Evolutionary conservation across 2,329 filamentous ascomycete genomes (phyloP), one percentile per base, ranked within the genome.

Genomic region (Trichophyton mentagrophytes): DNA sequence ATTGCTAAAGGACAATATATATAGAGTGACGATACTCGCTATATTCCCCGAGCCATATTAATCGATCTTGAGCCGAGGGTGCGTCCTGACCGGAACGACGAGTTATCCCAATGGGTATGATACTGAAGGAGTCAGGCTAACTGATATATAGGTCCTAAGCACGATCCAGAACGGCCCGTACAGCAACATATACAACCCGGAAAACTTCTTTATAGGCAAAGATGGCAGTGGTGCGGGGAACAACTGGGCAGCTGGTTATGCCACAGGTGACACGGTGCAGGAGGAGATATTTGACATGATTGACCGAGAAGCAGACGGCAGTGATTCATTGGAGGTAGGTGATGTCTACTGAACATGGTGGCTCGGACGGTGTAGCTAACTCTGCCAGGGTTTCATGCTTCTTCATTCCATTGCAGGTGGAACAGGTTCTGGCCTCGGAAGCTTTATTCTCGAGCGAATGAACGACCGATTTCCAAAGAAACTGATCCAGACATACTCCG

Each of bases 251-350:
- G 88, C 93, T 70, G 93, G 93, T 55, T 99, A 99, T 76, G 86
- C 93, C 66, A 91, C 89, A 60, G 93, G 91, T 67, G 91, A 96
- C 73, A 80, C 82, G 51, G 90, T 99, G 20, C 90, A 92, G 68
- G 93, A 99, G 74, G 93, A 99, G 72, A 90, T 99, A 61, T 89
- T 99, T 81, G 95, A 99, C 73, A 99, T 99, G 90, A 96, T 99
- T 69, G 93, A 99, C 72, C 87, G 93, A 63, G 93, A 99, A 73
- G 93, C 95, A 15, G 93, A 99, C 74, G 95, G 95, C 36, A 97
- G 92, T 72, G 93, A 99, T 74, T 96, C 91, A 59, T 81, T 99
- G 3, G 93, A 99, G 79, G 87, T 88, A 73, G 42, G 73, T 20
- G 25, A 47, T 27, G 1, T 1, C 13, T 20, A 8, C 13, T 27